Evolutionary conservation across 805 yeast genomes (phyloP).

Genomic region (Kodamaea lidongshanica): DNA sequence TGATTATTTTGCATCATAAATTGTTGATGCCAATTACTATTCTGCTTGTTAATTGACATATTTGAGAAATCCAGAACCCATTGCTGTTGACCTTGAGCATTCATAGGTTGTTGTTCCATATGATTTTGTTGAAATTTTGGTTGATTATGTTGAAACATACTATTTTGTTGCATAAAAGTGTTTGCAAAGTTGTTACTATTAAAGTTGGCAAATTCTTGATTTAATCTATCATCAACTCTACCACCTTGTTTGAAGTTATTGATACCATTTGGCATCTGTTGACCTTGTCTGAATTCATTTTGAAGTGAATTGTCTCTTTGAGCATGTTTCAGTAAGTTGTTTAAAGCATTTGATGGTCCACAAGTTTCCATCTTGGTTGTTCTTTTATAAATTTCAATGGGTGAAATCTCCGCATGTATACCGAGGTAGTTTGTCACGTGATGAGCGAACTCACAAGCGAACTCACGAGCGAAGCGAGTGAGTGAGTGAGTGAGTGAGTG

Average conservation of each 20-base stretch:
- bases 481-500: no score
- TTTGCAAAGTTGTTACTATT: conserved; percentile 15
- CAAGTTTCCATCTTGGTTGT: conserved; percentile 34
- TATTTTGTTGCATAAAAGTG: conserved; percentile 9
- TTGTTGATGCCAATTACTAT: conserved; percentile 22
- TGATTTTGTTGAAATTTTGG: conserved; percentile 9
- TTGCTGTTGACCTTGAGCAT: conserved; percentile 2
- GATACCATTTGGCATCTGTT: conserved; percentile 6
- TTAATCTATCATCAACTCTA: conserved; percentile 27
- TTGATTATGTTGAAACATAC: conserved; percentile 8
- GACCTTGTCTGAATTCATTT: conserved; percentile 19
- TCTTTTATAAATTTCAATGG: not conserved
- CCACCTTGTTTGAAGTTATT: conserved; percentile 12
- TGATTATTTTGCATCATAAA: conserved; percentile 14
- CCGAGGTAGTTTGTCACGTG: conserved; percentile 3
- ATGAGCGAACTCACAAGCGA: no score
- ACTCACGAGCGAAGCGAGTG: no score
- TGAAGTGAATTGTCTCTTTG: conserved; percentile 37
- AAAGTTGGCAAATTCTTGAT: conserved; percentile 35
- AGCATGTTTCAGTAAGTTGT: conserved; percentile 35
- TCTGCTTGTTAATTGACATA: conserved; percentile 14
- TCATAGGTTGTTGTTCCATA: conserved; percentile 5
- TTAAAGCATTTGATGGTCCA: conserved; percentile 42
- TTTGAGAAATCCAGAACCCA: conserved; percentile 30
- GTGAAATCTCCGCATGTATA: conserved; percentile 1